These are phyloP conservation scores for Spathaspora passalidarum DNA, from an alignment of 805 yeast genomes.

Conservation along the genomic window DNA sequence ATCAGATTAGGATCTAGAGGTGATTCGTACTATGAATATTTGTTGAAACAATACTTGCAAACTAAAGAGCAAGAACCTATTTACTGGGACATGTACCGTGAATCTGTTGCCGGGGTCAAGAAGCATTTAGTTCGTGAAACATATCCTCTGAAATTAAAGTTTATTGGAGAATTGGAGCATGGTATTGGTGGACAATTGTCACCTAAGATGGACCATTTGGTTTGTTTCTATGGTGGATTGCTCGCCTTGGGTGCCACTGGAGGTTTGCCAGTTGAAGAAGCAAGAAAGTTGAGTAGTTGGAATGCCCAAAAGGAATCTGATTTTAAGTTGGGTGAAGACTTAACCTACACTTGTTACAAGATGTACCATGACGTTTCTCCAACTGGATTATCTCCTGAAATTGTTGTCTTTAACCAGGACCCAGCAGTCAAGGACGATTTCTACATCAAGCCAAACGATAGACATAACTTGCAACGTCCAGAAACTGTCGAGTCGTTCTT, in stretches of 20 bases:
- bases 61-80: conserved; percentile 59
- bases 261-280: conserved; percentile 58
- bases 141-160: conserved; percentile 59
- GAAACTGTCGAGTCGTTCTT: conserved; percentile 90
- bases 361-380: conserved; percentile 65
- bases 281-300: conserved; percentile 58
- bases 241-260: conserved; percentile 87
- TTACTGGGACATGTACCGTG: conserved; percentile 73
- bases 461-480: conserved; percentile 86
- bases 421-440: conserved; percentile 50
- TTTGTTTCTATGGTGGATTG: conserved; percentile 87
- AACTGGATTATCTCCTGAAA: conserved; percentile 87
- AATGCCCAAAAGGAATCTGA: conserved; percentile 55
- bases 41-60: conserved; percentile 80
- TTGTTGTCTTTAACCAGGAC: conserved; percentile 74
- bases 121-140: conserved; percentile 61
- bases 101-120: conserved; percentile 74
- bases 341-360: conserved; percentile 77
- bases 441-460: conserved; percentile 64
- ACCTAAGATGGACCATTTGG: conserved; percentile 87
- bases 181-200: conserved; percentile 64
- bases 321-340: conserved; percentile 65
- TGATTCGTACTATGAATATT: conserved; percentile 88
- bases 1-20: conserved; percentile 90
- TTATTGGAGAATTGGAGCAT: conserved; percentile 70